phyloP scores from a whole-genome alignment of 257 asterid genomes.

The Solanum chmielewskii region DNA sequence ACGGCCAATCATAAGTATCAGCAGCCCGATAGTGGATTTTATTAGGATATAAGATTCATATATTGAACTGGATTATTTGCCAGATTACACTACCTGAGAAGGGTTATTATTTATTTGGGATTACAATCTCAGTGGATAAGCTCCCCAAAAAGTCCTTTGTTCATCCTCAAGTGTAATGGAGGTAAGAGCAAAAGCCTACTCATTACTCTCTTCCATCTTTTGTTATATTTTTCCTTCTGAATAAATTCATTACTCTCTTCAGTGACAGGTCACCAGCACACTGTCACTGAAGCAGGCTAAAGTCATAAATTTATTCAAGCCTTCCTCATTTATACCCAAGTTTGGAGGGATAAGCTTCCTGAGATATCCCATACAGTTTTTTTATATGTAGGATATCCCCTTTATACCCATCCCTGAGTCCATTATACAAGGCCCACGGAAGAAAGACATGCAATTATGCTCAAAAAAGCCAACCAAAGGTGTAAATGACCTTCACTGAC shows the following conservation, averaged over 20 bases:
- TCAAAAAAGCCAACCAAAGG: neutral
- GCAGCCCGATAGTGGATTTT: neutral
- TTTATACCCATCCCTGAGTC: neutral
- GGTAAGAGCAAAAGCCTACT: neutral
- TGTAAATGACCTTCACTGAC: neutral
- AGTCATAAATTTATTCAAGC: neutral
- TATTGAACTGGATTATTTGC: neutral
- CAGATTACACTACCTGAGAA: neutral
- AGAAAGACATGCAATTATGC: neutral
- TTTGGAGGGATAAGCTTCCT: neutral
- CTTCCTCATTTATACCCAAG: neutral
- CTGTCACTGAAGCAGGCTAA: neutral
- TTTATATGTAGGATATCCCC: neutral
- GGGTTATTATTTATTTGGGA: neutral
- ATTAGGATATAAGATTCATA: neutral
- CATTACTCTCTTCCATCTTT: neutral
- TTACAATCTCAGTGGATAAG: neutral
- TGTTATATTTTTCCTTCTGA: neutral
- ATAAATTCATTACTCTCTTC: neutral
- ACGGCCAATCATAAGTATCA: neutral
- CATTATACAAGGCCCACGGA: neutral
- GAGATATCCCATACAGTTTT: neutral
- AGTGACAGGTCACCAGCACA: neutral
- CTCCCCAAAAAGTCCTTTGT: neutral
- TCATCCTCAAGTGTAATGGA: neutral